Conservation (phyloP, 2,329 filamentous ascomycete species). For the Metarhizium sp. region DNA sequence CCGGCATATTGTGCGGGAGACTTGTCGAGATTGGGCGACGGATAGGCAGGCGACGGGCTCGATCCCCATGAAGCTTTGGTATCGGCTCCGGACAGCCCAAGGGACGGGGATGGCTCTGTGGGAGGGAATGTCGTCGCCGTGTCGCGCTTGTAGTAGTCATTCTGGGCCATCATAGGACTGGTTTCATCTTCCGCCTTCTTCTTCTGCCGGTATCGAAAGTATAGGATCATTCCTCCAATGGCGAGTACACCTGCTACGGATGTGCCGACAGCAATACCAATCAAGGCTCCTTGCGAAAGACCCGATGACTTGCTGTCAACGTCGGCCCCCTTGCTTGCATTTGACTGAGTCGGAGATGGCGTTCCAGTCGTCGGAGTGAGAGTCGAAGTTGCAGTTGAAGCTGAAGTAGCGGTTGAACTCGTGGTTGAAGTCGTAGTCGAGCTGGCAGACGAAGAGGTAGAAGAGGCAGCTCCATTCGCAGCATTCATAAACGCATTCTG, state of each 20-base stretch:
- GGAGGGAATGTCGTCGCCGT: constrained; percentile 11
- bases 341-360: background rate
- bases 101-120: constrained; percentile 13
- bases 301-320: constrained; percentile 1
- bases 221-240: constrained; percentile 15
- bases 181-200: constrained; percentile 17
- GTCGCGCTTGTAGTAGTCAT: constrained; percentile 9
- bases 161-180: constrained; percentile 19
- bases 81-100: constrained; percentile 4
- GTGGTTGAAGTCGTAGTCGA: constrained; percentile 3
- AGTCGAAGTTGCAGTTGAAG: constrained; percentile 1
- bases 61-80: constrained; percentile 8
- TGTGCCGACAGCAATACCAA: constrained; percentile 31
- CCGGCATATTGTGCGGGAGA: background rate
- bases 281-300: constrained; percentile 26
- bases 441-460: constrained; percentile 26
- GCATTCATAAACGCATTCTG: constrained; percentile 30
- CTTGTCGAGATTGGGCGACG: background rate
- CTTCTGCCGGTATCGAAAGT: constrained; percentile 18
- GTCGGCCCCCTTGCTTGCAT: background rate
- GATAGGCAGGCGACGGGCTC: constrained; percentile 1
- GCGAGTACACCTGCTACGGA: constrained; percentile 18
- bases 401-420: constrained; percentile 3
- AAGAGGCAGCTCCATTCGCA: constrained; percentile 1
- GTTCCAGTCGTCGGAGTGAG: background rate